A percentile compares a stretch with the other conserved stretches of the same genome.
Conservation (phyloP, 331 rosid species). For the Prunus yedoensis region DNA sequence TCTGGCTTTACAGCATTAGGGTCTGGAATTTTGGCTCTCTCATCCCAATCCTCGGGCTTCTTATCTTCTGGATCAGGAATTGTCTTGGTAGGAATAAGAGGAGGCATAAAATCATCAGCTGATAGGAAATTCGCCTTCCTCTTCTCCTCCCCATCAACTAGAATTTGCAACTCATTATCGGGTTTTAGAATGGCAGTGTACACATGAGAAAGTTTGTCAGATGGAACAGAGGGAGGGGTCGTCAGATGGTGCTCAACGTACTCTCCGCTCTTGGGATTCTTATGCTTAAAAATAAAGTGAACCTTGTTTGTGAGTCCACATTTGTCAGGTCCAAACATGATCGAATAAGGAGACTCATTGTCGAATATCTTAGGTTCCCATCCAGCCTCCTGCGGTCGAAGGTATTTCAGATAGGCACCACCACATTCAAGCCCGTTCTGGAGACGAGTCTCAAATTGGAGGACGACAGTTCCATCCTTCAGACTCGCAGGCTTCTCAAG, state of each 20-base stretch:
- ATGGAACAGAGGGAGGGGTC: conserved; percentile 80
- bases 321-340: conserved; percentile 98
- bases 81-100: conserved; percentile 80
- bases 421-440: conserved; percentile 99
- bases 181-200: conserved; percentile 80
- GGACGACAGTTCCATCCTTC: conserved; percentile 71
- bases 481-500: conserved; percentile 62
- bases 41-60: conserved; percentile 99
- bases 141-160: conserved; percentile 93
- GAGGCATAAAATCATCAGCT: conserved; percentile 82
- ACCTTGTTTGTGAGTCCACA: conserved; percentile 97
- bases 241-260: conserved; percentile 92
- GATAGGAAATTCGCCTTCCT: conserved; percentile 78
- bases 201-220: conserved; percentile 84
- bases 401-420: conserved; percentile 92
- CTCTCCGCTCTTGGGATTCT: conserved; percentile 87
- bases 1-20: conserved; percentile 90
- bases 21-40: conserved; percentile 86
- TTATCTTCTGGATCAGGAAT: conserved; percentile 89
- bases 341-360: conserved; percentile 80
- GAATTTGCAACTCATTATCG: conserved; percentile 56
- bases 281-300: conserved; percentile 93
- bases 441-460: conserved; percentile 89
- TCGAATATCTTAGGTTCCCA: conserved; percentile 81
- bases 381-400: conserved; percentile 90